These are phyloP conservation scores for Blastocystis sp. DNA, from an alignment of 352 stramenopile genomes.

Conservation along the genomic window DNA sequence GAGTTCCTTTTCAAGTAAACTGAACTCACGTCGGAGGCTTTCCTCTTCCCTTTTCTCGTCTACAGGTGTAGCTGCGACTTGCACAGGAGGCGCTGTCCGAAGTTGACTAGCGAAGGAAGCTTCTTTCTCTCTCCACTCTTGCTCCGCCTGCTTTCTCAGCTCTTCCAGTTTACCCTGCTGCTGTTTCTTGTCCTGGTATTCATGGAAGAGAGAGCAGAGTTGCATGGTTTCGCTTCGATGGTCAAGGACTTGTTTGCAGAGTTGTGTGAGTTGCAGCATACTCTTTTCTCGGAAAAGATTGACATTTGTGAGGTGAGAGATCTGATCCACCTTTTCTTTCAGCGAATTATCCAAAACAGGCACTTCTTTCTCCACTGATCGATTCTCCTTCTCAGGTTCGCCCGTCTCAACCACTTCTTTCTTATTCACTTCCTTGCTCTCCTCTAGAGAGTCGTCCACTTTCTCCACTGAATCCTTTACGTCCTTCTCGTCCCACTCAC, in stretches of 20 bases:
- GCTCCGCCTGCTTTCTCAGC: neutral
- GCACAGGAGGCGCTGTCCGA: neutral
- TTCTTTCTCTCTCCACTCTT: neutral
- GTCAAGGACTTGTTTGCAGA: neutral
- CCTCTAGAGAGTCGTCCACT: neutral
- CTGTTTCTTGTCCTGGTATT: neutral
- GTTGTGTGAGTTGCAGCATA: neutral
- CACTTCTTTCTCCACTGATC: neutral
- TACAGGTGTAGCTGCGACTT: neutral
- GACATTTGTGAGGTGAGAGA: neutral
- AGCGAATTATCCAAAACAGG: neutral
- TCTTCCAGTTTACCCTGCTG: neutral
- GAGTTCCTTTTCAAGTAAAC: neutral
- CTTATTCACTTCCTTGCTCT: neutral
- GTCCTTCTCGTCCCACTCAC: neutral
- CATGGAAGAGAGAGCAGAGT: neutral
- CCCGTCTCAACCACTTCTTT: neutral
- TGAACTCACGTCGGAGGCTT: neutral
- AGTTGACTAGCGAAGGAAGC: neutral
- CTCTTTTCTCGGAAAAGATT: neutral
- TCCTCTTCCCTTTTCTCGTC: neutral
- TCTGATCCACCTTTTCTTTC: neutral
- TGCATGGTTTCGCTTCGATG: neutral
- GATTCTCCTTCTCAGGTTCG: neutral
- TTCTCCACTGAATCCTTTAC: neutral